A percentile compares a stretch with the other conserved stretches of the same genome.
Conservation (phyloP, 495 filamentous ascomycete genomes). For the Xylaria flabelliformis region DNA sequence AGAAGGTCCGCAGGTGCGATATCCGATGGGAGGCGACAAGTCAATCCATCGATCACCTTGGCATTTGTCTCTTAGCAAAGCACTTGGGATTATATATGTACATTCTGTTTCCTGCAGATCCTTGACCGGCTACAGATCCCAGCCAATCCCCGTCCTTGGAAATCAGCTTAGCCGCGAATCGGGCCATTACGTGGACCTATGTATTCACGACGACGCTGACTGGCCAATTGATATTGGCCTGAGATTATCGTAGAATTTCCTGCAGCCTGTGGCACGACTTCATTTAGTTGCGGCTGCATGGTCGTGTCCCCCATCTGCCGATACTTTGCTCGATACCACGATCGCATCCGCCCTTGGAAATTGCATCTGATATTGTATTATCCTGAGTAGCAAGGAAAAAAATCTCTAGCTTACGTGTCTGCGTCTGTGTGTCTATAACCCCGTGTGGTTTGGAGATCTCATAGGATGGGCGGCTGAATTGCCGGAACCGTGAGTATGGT, state of each 20-base stretch:
- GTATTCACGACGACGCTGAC: background rate
- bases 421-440: background rate
- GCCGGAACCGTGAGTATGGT: constrained; percentile 1
- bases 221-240: constrained; percentile 5
- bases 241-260: background rate
- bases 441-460: background rate
- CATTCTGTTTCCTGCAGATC: background rate
- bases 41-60: background rate
- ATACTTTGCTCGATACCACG: background rate
- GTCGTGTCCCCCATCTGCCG: constrained; percentile 2
- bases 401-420: background rate
- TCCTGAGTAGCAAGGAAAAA: background rate
- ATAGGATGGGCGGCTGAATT: constrained; percentile 19
- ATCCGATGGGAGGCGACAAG: background rate
- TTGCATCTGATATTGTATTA: constrained; percentile 1
- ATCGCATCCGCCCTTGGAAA: background rate
- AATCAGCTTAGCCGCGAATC: constrained; percentile 26
- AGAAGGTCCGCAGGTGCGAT: background rate
- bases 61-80: background rate
- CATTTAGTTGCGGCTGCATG: constrained; percentile 2
- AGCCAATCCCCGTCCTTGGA: constrained; percentile 3
- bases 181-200: constrained; percentile 9
- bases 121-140: background rate
- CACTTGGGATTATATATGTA: background rate
- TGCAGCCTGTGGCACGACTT: constrained; percentile 7